Base-by-base conservation (phyloP, 495 filamentous ascomycete genomes). In the Aspergillus sparsus region DNA sequence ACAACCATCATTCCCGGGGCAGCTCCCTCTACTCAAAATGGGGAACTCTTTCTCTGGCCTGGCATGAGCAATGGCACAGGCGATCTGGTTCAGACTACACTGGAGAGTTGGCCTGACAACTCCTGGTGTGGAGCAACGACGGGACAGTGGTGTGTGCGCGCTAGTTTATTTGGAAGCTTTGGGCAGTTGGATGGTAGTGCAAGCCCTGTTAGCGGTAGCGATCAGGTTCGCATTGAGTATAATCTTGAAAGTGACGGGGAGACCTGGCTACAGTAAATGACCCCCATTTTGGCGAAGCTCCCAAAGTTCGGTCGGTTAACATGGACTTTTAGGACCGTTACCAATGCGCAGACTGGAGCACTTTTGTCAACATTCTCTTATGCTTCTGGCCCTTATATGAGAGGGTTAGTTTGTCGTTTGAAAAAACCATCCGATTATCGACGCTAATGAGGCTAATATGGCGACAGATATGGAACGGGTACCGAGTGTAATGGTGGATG, bases 11-110 rank as follows among this genome's bases (percentile, higher is more conserved):
- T 75, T 51, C 73, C 76, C 8, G 76, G 74, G 27, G 49, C 65
- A 35, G 72, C 73, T 0, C 73, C 76, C 4, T 32, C 68, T 0
- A 71, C 72, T 2, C 74, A 78, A 58, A 70, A 66, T 46, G 74
- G 74, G 7, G 66, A 62, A 18, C 63, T 78, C 0, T 78, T 76
- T 65, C 65, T 78, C 31, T 78, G 75, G 75, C 75, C 74, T 13
- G 75, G 74, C 0, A 78, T 78, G 74, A 75, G 72, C 63, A 78
- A 78, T 55, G 71, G 74, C 36, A 78, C 76, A 1, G 74, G 76
- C 5, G 76, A 78, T 53, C 58, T 78, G 15, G 62, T 77, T 57
- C 73, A 78, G 65, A 71, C 73, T 1, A 74, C 71, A 16, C 63
- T 74, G 0, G 71, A 75, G 42, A 69, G 68, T 59, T 74, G 71